phyloP scores from a whole-genome alignment of 2,329 filamentous ascomycete species.

The Calonectria fujianensis region DNA sequence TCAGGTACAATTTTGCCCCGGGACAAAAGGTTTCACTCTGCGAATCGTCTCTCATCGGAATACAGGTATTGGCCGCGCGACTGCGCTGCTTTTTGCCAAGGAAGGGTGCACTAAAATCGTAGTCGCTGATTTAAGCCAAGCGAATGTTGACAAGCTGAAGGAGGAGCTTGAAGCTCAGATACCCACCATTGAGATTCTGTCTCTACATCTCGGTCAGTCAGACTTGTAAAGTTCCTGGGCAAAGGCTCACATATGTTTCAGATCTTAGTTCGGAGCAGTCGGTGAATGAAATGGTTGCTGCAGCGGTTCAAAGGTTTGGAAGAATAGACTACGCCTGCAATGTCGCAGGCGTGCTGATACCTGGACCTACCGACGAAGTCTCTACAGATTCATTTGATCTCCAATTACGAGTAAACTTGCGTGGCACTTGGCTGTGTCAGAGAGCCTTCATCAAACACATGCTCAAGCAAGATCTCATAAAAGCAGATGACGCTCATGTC shows the following conservation, averaged over 20 bases:
- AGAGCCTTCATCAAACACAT: conserved; percentile 17
- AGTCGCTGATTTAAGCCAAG: conserved; percentile 12
- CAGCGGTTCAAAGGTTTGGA: background rate
- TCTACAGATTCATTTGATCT: conserved; percentile 12
- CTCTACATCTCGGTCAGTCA: conserved; percentile 7
- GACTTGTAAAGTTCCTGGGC: background rate
- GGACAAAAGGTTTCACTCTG: background rate
- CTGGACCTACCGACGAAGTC: conserved; percentile 20
- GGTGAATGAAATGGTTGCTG: background rate
- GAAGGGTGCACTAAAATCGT: conserved; percentile 21
- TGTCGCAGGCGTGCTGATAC: conserved; percentile 19
- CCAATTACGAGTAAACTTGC: conserved; percentile 15
- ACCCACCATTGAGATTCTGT: background rate
- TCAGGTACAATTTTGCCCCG: conserved; percentile 3
- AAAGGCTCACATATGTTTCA: background rate
- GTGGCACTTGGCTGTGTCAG: conserved; percentile 30
- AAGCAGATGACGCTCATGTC: background rate
- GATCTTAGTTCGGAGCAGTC: conserved; percentile 22
- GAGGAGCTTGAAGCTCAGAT: background rate
- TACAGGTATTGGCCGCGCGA: conserved; percentile 23
- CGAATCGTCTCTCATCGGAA: background rate
- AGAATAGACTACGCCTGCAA: conserved; percentile 32
- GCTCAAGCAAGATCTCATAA: conserved; percentile 15
- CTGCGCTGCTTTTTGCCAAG: conserved; percentile 10
- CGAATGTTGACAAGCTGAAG: background rate